These are phyloP conservation scores for Lagenidium giganteum DNA, from an alignment of 352 stramenopile genomes.

Conservation along the genomic window DNA sequence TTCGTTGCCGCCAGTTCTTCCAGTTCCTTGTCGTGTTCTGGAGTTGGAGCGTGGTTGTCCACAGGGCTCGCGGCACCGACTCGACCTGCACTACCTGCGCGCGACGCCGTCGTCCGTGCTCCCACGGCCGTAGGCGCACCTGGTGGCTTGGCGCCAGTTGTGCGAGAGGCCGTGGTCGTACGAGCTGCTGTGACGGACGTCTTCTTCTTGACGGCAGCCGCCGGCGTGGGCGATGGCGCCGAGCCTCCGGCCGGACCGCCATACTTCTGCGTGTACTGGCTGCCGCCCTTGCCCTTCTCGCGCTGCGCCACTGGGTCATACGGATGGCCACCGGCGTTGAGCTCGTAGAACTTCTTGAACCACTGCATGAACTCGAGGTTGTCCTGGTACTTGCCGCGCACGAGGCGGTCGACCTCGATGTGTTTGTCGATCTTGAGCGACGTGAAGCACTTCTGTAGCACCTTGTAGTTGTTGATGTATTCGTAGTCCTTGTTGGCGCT, in stretches of 20 bases:
- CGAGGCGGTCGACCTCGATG: conserved; percentile 97
- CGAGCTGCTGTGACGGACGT: conserved; percentile 17
- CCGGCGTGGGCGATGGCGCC: conserved; percentile 20
- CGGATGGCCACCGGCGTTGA: conserved; percentile 74
- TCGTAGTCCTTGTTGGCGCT: conserved; percentile 96
- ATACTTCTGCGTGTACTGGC: conserved; percentile 71
- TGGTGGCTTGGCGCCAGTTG: conserved; percentile 36
- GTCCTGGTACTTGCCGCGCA: conserved; percentile 99
- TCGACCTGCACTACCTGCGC: conserved; percentile 8
- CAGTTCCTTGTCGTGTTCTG: conserved; percentile 64
- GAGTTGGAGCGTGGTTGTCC: conserved; percentile 18
- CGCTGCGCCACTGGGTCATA: conserved; percentile 94
- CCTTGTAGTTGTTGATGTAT: conserved; percentile 99
- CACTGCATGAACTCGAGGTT: conserved; percentile 99
- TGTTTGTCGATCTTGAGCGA: conserved; percentile 94
- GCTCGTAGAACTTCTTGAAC: conserved; percentile 92
- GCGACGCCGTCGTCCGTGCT: conserved; percentile 15
- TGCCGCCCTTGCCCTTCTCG: conserved; percentile 92
- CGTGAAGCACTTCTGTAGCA: conserved; percentile 97
- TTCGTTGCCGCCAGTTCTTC: conserved; percentile 66
- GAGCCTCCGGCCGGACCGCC: conserved; percentile 19
- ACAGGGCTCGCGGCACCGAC: conserved; percentile 16
- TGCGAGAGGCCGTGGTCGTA: conserved; percentile 15
- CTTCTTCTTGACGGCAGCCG: conserved; percentile 30
- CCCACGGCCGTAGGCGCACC: conserved; percentile 28